A percentile compares a stretch with the other conserved stretches of the same genome.
These are phyloP conservation scores for Calocybe cyanea DNA, from an alignment of 768 basidiomycete species.

Conservation along the genomic window DNA sequence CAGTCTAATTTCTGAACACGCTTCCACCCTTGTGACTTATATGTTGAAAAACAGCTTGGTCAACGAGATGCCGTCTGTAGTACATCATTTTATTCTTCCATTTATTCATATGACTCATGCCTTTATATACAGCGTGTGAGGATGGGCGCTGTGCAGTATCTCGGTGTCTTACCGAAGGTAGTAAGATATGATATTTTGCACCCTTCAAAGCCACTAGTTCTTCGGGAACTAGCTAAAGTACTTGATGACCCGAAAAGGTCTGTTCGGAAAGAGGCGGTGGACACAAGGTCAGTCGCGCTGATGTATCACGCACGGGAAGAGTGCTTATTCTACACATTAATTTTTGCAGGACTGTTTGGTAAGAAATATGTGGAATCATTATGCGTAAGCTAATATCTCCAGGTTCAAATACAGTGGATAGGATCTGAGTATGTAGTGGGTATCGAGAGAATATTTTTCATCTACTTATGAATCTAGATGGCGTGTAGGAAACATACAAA, in stretches of 20 bases:
- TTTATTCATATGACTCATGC: background rate
- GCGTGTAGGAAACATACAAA: conserved; percentile 24
- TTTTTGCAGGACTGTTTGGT: conserved; percentile 45
- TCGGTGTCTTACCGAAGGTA: conserved; percentile 68
- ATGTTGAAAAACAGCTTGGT: conserved; percentile 66
- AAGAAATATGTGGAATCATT: conserved; percentile 15
- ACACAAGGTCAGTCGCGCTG: conserved; percentile 46
- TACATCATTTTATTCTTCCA: conserved; percentile 26
- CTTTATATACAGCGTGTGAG: conserved; percentile 60
- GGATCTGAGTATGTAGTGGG: conserved; percentile 13
- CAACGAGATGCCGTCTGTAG: conserved; percentile 50
- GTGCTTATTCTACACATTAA: conserved; percentile 1
- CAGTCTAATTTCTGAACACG: conserved; percentile 61
- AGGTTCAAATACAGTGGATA: conserved; percentile 63
- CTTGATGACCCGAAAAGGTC: conserved; percentile 87
- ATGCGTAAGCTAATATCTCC: conserved; percentile 17
- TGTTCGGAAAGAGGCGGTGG: conserved; percentile 87
- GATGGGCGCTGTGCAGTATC: conserved; percentile 66
- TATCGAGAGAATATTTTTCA: conserved; percentile 18
- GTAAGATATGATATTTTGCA: conserved; percentile 85
- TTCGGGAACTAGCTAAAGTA: conserved; percentile 69
- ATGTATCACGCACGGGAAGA: background rate
- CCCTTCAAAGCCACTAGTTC: conserved; percentile 66
- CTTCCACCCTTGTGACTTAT: conserved; percentile 60
- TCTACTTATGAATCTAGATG: conserved; percentile 24